These are phyloP conservation scores for Starmerella davenportii DNA, from an alignment of 805 yeast species.

Conservation along the genomic window DNA sequence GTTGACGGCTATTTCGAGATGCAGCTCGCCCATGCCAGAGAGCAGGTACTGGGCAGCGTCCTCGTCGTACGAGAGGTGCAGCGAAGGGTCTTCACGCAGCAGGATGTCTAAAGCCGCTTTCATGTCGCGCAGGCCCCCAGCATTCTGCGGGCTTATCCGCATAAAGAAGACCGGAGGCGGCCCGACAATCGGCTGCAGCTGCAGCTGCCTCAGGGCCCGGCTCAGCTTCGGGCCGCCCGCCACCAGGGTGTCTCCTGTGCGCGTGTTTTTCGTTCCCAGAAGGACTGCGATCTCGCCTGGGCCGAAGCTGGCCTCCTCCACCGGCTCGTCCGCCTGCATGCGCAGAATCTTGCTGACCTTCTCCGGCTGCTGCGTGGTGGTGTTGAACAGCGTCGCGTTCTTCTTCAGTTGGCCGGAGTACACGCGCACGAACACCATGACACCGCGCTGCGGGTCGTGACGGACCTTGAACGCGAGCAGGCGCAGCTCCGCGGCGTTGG, in stretches of 20 bases:
- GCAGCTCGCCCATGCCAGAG: slow-evolving; percentile 96
- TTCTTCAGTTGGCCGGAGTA: slow-evolving; percentile 61
- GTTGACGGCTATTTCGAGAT: slow-evolving; percentile 71
- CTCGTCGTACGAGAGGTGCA: slow-evolving; percentile 49
- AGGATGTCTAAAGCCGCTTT: slow-evolving; percentile 48
- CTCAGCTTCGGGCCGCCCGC: slow-evolving; percentile 32
- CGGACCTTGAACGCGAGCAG: slow-evolving; percentile 85
- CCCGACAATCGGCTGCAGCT: slow-evolving; percentile 54
- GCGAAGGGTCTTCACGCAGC: slow-evolving; percentile 80
- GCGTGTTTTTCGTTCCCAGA: slow-evolving; percentile 49
- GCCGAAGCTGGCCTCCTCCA: slow-evolving; percentile 42
- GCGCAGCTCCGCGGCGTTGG: slow-evolving; percentile 38
- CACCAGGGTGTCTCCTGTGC: slow-evolving; percentile 82
- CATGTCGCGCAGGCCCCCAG: slow-evolving; percentile 63
- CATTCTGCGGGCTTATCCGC: slow-evolving; percentile 61
- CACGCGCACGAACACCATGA: slow-evolving; percentile 71
- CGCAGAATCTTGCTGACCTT: slow-evolving; percentile 49
- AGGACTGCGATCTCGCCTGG: slow-evolving; percentile 87
- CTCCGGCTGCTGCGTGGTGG: slow-evolving; percentile 49
- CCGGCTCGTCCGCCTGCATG: slow-evolving; percentile 79
- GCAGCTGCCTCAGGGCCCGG: slow-evolving; percentile 29
- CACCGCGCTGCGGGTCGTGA: slow-evolving; percentile 61
- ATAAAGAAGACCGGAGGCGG: slow-evolving; percentile 92
- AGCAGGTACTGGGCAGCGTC: slow-evolving; percentile 78
- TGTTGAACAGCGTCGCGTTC: slow-evolving; percentile 45